Evolutionary conservation across 805 yeast species (phyloP).

Genomic region (Yamadazyma ubonensis): DNA sequence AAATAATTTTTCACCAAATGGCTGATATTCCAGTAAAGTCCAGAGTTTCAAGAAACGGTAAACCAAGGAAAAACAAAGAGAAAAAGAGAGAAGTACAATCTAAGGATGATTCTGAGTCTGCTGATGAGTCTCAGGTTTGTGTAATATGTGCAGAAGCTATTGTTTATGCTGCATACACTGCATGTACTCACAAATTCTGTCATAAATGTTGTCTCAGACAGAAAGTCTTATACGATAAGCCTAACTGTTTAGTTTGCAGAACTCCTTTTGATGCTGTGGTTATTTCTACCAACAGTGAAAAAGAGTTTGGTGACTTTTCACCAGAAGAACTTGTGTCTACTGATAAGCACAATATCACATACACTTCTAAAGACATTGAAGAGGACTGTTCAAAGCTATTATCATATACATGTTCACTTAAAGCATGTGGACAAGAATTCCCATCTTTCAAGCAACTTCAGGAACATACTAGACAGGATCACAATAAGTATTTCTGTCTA

Average conservation of each 20-base stretch:
- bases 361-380: constrained; percentile 52
- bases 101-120: too few species aligned
- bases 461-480: constrained; percentile 64
- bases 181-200: constrained; percentile 85
- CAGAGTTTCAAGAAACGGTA: constrained; percentile 10
- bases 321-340: constrained; percentile 28
- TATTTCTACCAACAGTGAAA: constrained; percentile 46
- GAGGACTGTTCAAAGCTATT: constrained; percentile 52
- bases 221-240: constrained; percentile 73
- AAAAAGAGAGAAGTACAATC: too few species aligned
- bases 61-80: background rate
- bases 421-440: constrained; percentile 38
- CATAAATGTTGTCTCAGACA: constrained; percentile 80
- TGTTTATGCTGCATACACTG: constrained; percentile 63
- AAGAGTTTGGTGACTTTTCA: constrained; percentile 38
- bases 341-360: constrained; percentile 54
- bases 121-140: constrained; percentile 52
- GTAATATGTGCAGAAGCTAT: constrained; percentile 81
- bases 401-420: constrained; percentile 54
- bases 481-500: constrained; percentile 64
- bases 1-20: background rate
- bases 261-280: constrained; percentile 59
- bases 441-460: constrained; percentile 55
- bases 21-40: constrained; percentile 11
- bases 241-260: constrained; percentile 81